phyloP scores from a whole-genome alignment of 108 stramenopile genomes.

The Nitzschia sp. region DNA sequence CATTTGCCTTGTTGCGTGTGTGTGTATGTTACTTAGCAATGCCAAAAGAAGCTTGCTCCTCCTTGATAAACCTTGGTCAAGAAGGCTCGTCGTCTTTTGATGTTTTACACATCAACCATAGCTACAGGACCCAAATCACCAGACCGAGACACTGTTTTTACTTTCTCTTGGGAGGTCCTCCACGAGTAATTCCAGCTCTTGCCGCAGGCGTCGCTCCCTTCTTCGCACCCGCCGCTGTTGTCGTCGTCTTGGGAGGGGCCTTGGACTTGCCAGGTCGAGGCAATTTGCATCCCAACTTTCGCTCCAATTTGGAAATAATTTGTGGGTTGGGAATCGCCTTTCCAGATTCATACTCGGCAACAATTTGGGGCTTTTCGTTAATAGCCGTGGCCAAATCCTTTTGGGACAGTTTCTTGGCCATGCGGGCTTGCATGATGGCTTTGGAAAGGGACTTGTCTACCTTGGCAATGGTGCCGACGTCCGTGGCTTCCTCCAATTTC shows the following conservation, averaged over 20 bases:
- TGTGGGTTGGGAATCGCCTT: slow-evolving; percentile 96
- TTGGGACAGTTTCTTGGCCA: slow-evolving; percentile 96
- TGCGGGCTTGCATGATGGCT: slow-evolving; percentile 95
- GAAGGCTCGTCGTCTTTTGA: too few species aligned
- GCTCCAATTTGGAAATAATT: slow-evolving; percentile 92
- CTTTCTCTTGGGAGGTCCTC: slow-evolving; percentile 85
- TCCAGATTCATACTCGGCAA: slow-evolving; percentile 95
- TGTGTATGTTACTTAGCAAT: too few species aligned
- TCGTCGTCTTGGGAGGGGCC: slow-evolving; percentile 45
- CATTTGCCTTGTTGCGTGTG: too few species aligned
- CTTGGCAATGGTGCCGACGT: slow-evolving; percentile 79
- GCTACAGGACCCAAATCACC: too few species aligned
- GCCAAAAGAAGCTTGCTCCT: too few species aligned
- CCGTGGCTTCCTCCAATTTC: slow-evolving; percentile 94
- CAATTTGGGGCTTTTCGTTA: slow-evolving; percentile 96
- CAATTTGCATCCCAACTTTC: slow-evolving; percentile 83
- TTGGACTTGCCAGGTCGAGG: slow-evolving; percentile 87
- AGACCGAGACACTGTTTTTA: slow-evolving; percentile 29
- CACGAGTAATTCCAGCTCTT: slow-evolving; percentile 54
- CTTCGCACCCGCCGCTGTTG: slow-evolving; percentile 13
- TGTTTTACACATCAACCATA: too few species aligned
- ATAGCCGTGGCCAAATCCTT: slow-evolving; percentile 94
- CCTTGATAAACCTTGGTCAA: too few species aligned
- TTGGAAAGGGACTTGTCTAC: slow-evolving; percentile 87
- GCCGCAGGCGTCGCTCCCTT: slow-evolving; percentile 43